Base-by-base conservation (phyloP, 306 rosid genomes). In the Fragaria ananassa region DNA sequence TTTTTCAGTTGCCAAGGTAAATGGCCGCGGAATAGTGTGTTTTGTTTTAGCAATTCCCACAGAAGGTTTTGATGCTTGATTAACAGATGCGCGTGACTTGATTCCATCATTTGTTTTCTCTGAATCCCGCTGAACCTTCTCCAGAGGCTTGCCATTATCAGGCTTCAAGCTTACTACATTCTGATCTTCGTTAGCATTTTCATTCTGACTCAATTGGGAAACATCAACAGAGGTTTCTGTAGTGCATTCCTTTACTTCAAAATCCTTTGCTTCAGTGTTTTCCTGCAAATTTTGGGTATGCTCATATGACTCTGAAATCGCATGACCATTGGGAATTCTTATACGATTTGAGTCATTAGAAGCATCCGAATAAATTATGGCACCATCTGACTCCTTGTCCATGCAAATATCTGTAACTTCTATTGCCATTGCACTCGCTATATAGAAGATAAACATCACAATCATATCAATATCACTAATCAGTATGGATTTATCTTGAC, bases 241-340 rank as follows among this genome's bases (percentile, higher is more conserved):
- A 29, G 98, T 96, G 78, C 99, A 96, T 79, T 96, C 99, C 85
- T 95, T 96, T 88, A 92, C 97, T 75, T 92, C 99, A 69, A 89
- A 92, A 72, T 92, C 99, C 87, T 89, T 94, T 15, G 85, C 78
- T 74, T 87, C 88, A 56, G 77, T 76, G 83, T 92, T 91, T 72
- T 95, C 96, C 74, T 84, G 97, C 57, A 91, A 90, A 79, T 87
- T 85, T 76, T 84, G 91, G 76, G 60, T 88, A 69, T 86, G 89
- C 73, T 85, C 89, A 76, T 74, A 85, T 27, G 96, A 74, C 76
- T 87, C 96, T 4, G 91, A 69, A 67, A 86, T 81, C 54, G 71
- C 85, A 69, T 81, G 88, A 58, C 71, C 83, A 57, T 64, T 82
- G 71, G 83, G 74, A 72, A 72, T 86, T 70, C 76, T 82, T 80